Evolutionary conservation across 768 basidiomycete genomes (phyloP), one percentile per base, ranked within the genome.

Genomic region (Stropharia rugosoannulata): DNA sequence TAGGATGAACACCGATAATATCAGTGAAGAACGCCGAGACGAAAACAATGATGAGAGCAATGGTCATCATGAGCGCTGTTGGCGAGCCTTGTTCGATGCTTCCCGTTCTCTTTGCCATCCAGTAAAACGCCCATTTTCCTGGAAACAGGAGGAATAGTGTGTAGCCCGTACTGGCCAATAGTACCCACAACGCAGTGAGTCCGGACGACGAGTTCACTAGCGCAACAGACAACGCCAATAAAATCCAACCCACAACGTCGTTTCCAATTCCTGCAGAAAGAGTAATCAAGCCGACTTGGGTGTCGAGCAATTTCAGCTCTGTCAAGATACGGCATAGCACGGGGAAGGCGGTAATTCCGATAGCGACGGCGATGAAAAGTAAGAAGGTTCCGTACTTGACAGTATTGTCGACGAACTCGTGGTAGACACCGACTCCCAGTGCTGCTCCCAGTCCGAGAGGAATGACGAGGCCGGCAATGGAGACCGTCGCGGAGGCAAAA

Each of bases 251-350:
- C 16, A 86, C 72, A 16, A 82, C 77, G 67, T 83, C 87, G 64
- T 90, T 89, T 1, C 87, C 86, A 2, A 95, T 85, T 41, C 93
- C 94, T 0, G 93, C 91, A 0, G 91, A 84, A 7, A 97, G 80
- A 0, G 84, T 83, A 37, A 93, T 83, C 1, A 89, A 79, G 1
- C 94, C 94, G 18, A 97, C 92, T 16, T 81, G 81, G 19, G 90
- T 93, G 48, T 91, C 86, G 44, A 95, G 78, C 2, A 97, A 81
- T 65, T 89, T 87, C 58, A 87, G 76, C 59, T 91, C 90, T 1
- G 87, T 87, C 16, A 96, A 79, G 65, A 94, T 95, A 68, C 93
- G 82, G 72, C 89, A 90, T 2, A 92, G 79, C 3, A 92, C 89
- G 0, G 89, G 89, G 72, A 92, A 92, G 0, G 89, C 89, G 4